phyloP scores from a whole-genome alignment of 2,329 filamentous ascomycete species.

The Lasiodiplodia citricola region DNA sequence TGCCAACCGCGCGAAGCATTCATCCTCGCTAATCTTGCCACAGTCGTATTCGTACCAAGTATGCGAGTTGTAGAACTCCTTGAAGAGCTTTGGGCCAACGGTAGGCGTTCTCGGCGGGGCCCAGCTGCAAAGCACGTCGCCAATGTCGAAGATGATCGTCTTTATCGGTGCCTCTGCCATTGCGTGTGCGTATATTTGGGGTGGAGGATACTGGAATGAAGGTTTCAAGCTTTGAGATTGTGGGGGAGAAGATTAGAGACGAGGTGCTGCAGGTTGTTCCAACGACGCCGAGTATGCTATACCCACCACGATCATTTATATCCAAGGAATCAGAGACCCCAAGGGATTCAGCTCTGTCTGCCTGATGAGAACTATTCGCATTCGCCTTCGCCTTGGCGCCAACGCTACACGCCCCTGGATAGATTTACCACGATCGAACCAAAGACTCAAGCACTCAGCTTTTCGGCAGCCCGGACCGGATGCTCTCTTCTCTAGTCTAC shows the following conservation, averaged over 20 bases:
- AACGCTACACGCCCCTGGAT: too few species aligned
- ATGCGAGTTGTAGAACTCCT: constrained; percentile 34
- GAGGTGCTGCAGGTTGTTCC: not conserved
- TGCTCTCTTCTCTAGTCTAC: not conserved
- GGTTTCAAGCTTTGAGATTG: not conserved
- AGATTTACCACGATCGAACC: too few species aligned
- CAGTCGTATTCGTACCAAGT: constrained; percentile 40
- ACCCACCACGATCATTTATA: not conserved
- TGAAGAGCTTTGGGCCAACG: constrained; percentile 32
- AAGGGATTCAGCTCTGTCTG: not conserved
- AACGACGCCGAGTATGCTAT: not conserved
- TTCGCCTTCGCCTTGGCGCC: not conserved
- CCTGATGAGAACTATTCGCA: not conserved
- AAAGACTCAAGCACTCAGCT: not conserved
- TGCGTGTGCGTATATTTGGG: not conserved
- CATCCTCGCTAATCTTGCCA: constrained; percentile 33
- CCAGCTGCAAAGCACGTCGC: constrained; percentile 45
- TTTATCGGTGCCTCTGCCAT: constrained; percentile 6
- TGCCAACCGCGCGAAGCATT: constrained; percentile 29
- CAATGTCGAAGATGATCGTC: constrained; percentile 42
- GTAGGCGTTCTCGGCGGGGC: constrained; percentile 34
- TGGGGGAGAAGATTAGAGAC: not conserved
- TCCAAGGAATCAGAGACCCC: not conserved
- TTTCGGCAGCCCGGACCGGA: not conserved
- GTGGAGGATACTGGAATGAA: not conserved